These are phyloP conservation scores for Guyanaporus albipodus DNA, from an alignment of 768 basidiomycete species.

Conservation along the genomic window DNA sequence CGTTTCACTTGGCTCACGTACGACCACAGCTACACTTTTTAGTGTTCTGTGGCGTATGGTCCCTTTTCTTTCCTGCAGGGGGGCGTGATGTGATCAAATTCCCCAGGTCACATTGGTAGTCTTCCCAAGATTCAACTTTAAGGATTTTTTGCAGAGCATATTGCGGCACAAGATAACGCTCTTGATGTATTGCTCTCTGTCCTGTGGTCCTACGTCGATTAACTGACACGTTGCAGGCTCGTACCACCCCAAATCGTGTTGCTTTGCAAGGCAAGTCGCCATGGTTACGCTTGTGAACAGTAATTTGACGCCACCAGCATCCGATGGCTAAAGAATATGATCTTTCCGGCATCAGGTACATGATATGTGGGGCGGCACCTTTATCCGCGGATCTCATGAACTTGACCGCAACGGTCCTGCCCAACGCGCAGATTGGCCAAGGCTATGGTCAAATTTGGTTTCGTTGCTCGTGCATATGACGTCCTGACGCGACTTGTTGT, in stretches of 20 bases:
- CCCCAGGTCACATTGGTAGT: conserved; percentile 53
- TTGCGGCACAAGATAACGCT: conserved; percentile 53
- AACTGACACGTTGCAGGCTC: conserved; percentile 34
- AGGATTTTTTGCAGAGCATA: conserved; percentile 59
- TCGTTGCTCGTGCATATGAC: neutral
- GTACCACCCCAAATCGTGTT: conserved; percentile 66
- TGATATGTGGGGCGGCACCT: conserved; percentile 61
- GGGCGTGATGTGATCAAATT: conserved; percentile 3
- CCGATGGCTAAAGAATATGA: conserved; percentile 48
- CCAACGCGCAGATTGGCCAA: conserved; percentile 61
- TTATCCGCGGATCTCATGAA: conserved; percentile 53
- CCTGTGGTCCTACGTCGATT: neutral
- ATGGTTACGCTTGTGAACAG: neutral
- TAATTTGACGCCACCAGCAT: conserved; percentile 35
- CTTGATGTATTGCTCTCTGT: conserved; percentile 39
- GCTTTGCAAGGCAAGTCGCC: conserved; percentile 55
- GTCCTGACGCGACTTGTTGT: neutral
- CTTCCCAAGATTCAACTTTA: conserved; percentile 59
- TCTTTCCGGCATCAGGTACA: conserved; percentile 48
- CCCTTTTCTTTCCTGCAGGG: neutral
- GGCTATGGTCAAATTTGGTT: conserved; percentile 46
- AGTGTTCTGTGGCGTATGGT: conserved; percentile 49
- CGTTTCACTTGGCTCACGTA: conserved; percentile 5
- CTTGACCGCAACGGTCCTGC: conserved; percentile 43
- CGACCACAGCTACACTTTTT: conserved; percentile 45